Conservation (phyloP, 352 stramenopile genomes). For the Phytophthora constricta region DNA sequence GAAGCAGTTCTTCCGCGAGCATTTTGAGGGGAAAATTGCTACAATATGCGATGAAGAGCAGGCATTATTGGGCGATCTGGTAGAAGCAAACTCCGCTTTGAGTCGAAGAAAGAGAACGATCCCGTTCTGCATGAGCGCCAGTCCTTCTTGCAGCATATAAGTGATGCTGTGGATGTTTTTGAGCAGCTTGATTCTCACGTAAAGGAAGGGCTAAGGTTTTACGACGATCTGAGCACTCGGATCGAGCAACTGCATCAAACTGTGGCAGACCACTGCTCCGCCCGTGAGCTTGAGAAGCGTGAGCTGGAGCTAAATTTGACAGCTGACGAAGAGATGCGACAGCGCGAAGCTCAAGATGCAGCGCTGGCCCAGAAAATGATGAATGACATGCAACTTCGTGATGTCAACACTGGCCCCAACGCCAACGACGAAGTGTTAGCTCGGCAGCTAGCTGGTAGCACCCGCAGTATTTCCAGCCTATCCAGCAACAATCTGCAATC, state of each 20-base stretch:
- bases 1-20: constrained; percentile 66
- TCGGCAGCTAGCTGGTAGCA: constrained; percentile 53
- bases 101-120: constrained; percentile 66
- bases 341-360: constrained; percentile 59
- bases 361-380: constrained; percentile 75
- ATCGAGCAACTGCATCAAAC: constrained; percentile 77
- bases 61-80: constrained; percentile 44
- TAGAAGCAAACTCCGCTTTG: constrained; percentile 62
- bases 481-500: constrained; percentile 24
- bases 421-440: constrained; percentile 65
- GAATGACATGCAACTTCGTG: constrained; percentile 61
- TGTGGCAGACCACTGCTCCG: constrained; percentile 73
- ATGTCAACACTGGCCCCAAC: constrained; percentile 20
- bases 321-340: constrained; percentile 57
- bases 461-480: constrained; percentile 49
- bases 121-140: constrained; percentile 60
- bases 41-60: constrained; percentile 63
- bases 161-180: constrained; percentile 75
- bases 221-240: constrained; percentile 58
- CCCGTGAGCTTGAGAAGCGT: constrained; percentile 71
- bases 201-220: constrained; percentile 76
- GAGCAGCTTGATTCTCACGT: constrained; percentile 80
- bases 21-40: constrained; percentile 64
- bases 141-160: constrained; percentile 62
- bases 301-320: constrained; percentile 76